Evolutionary conservation across 2,329 filamentous ascomycete genomes (phyloP).

Genomic region (Trichoderma guizhouense): DNA sequence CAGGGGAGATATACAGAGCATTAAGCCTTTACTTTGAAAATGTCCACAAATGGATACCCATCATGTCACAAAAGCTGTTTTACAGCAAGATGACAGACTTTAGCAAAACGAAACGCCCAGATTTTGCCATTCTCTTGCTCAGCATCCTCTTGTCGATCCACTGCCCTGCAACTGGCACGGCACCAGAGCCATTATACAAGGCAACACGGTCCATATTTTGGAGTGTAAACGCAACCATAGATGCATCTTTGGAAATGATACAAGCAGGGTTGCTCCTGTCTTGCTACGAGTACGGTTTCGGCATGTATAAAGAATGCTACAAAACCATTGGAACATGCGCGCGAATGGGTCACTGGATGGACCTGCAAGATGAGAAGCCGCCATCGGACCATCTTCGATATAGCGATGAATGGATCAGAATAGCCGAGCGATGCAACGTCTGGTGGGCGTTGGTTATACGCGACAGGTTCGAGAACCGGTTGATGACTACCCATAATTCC

Average conservation of each 20-base stretch:
- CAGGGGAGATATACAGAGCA: constrained; percentile 11
- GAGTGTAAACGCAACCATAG: constrained; percentile 4
- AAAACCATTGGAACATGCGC: constrained; percentile 4
- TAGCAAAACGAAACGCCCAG: constrained; percentile 9
- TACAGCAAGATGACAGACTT: constrained; percentile 7
- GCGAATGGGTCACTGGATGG: constrained; percentile 9
- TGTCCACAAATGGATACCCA: constrained; percentile 16
- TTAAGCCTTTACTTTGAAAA: constrained; percentile 12
- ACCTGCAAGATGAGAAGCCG: not conserved
- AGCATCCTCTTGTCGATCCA: constrained; percentile 6
- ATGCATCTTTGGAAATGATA: constrained; percentile 16
- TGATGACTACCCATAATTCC: not conserved
- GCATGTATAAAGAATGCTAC: constrained; percentile 11
- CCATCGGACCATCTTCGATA: not conserved
- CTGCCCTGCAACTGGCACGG: not conserved
- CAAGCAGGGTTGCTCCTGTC: constrained; percentile 12
- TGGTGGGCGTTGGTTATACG: constrained; percentile 17
- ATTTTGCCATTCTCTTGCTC: constrained; percentile 12
- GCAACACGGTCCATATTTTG: constrained; percentile 3
- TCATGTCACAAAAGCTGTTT: constrained; percentile 14
- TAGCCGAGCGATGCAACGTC: constrained; percentile 4
- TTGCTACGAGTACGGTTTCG: constrained; percentile 11
- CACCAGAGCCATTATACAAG: not conserved
- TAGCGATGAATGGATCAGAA: constrained; percentile 1
- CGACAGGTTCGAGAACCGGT: not conserved